Conservation (phyloP, 2,329 filamentous ascomycete species). For the Paramyrothecium roridum region DNA sequence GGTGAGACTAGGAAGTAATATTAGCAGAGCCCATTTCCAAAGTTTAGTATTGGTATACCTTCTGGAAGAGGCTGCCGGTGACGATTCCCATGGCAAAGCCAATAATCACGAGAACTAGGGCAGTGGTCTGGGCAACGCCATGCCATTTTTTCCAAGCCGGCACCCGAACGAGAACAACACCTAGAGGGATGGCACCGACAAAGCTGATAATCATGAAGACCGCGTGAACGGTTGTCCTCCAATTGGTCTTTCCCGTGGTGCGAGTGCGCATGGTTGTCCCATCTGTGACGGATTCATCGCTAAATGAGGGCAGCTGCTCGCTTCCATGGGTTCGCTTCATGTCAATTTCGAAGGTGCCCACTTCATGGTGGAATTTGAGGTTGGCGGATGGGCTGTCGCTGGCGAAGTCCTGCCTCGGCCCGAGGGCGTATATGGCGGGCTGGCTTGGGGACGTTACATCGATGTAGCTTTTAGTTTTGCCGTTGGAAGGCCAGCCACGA, state of each 20-base stretch:
- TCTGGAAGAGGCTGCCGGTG: constrained; percentile 49
- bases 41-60: constrained; percentile 37
- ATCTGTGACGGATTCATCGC: constrained; percentile 25
- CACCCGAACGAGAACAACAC: constrained; percentile 50
- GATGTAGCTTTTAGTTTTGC: constrained; percentile 36
- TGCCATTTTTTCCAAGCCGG: constrained; percentile 53
- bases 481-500: constrained; percentile 40
- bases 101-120: constrained; percentile 42
- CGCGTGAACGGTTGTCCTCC: constrained; percentile 39
- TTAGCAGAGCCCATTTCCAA: constrained; percentile 4
- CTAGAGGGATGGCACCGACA: constrained; percentile 53
- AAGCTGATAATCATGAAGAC: constrained; percentile 55
- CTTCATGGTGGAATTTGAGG: constrained; percentile 49
- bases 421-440: constrained; percentile 54
- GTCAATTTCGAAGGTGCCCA: constrained; percentile 55
- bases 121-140: constrained; percentile 48
- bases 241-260: constrained; percentile 29
- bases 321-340: constrained; percentile 47
- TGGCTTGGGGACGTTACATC: constrained; percentile 45
- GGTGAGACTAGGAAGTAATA: constrained; percentile 38
- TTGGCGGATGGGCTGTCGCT: constrained; percentile 39
- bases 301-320: constrained; percentile 37
- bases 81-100: constrained; percentile 52
- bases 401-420: constrained; percentile 39
- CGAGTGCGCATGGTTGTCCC: constrained; percentile 30